Evolutionary conservation across 2,329 filamentous ascomycete species (phyloP), one percentile per base, ranked within the genome.

Genomic region (Madurella fahalii): DNA sequence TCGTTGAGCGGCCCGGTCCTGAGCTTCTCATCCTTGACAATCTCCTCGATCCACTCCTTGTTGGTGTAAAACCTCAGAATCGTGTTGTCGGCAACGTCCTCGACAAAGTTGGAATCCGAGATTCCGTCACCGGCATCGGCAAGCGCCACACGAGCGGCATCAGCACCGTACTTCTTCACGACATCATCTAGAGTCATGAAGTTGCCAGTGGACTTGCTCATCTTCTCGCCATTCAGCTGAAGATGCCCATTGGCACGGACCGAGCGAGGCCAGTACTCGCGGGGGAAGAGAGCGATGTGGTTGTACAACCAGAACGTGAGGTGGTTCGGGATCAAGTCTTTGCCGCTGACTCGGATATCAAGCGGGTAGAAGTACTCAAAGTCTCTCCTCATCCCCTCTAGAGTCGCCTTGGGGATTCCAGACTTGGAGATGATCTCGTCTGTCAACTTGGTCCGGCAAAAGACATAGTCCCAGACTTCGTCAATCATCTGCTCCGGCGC

Each of bases 351-450:
- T 64, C 91, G 82, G 63, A 96, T 77, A 67, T 97, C 93, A 49
- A 97, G 77, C 40, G 94, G 94, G 72, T 97, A 99, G 79, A 90
- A 97, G 80, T 96, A 99, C 71, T 94, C 87, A 65, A 97, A 97
- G 65, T 95, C 90, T 67, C 92, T 83, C 57, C 91, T 83, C 87
- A 99, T 87, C 40, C 82, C 81, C 67, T 89, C 82, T 43, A 99
- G 79, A 2, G 82, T 82, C 57, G 86, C 83, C 71, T 86, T 83
- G 57, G 84, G 78, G 57, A 96, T 95, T 40, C 85, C 85, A 56
- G 83, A 87, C 54, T 82, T 76, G 58, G 74, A 69, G 47, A 86
- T 70, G 39, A 90, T 74, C 15, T 86, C 83, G 30, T 92, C 81
- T 58, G 78, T 80, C 52, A 86, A 71, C 47, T 90, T 85, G 16